These are phyloP conservation scores for Fusarium hainanense DNA, from an alignment of 2,329 filamentous ascomycete species.

Conservation along the genomic window DNA sequence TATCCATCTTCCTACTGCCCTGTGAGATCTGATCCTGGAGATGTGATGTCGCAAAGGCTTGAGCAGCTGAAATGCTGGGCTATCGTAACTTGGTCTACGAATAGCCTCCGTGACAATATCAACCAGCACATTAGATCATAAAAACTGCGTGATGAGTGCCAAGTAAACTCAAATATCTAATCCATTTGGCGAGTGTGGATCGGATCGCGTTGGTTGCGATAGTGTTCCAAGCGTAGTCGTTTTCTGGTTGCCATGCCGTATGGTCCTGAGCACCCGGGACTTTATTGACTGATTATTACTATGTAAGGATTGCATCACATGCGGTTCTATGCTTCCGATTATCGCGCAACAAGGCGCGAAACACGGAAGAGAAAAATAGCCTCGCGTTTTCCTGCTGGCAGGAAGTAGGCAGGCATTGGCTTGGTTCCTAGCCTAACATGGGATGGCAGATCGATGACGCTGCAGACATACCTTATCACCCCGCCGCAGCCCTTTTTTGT, in stretches of 20 bases:
- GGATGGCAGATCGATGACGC: conserved; percentile 34
- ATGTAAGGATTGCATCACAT: conserved; percentile 4
- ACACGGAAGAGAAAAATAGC: conserved; percentile 3
- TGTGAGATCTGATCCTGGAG: conserved; percentile 3
- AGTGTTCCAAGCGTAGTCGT: neutral
- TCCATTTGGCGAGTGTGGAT: conserved; percentile 7
- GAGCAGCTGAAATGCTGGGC: neutral
- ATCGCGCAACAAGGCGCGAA: conserved; percentile 4
- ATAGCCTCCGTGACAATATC: conserved; percentile 7
- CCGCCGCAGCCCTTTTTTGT: conserved; percentile 24
- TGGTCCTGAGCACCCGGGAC: neutral
- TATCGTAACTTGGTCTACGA: neutral
- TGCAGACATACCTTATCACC: conserved; percentile 31
- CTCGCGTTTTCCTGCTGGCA: conserved; percentile 9
- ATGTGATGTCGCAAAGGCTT: conserved; percentile 23
- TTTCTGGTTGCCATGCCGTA: neutral
- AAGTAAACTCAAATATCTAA: conserved; percentile 20
- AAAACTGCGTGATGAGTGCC: conserved; percentile 14
- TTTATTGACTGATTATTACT: neutral
- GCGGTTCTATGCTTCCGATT: neutral
- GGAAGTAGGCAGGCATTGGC: neutral
- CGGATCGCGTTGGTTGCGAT: neutral
- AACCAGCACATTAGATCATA: neutral
- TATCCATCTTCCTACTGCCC: conserved; percentile 2
- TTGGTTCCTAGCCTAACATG: conserved; percentile 14